Conservation (phyloP, 306 rosid genomes). For the Vigna reflexopilosa region DNA sequence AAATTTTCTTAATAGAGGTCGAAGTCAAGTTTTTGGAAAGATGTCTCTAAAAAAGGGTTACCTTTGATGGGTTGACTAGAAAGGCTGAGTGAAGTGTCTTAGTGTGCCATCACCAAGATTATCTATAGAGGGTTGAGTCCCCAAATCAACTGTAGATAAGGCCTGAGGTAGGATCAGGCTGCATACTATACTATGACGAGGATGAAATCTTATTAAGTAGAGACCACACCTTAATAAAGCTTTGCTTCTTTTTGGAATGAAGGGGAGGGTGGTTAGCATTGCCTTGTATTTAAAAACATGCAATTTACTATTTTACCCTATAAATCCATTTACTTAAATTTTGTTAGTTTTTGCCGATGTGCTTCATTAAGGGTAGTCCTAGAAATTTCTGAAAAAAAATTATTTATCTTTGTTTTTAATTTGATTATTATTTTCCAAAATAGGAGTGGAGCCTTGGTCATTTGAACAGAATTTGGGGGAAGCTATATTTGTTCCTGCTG, state of each 20-base stretch:
- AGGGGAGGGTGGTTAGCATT: background rate
- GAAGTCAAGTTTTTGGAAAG: background rate
- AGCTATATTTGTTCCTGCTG: slow-evolving; percentile 94
- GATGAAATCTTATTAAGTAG: background rate
- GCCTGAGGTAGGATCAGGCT: background rate
- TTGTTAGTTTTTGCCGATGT: slow-evolving; percentile 9
- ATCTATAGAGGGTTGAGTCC: background rate
- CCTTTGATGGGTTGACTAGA: background rate
- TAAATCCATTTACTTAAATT: background rate
- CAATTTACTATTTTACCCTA: background rate
- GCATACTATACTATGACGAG: background rate
- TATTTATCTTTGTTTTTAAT: slow-evolving; percentile 17
- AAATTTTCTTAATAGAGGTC: background rate
- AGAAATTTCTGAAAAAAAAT: background rate
- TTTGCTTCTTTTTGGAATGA: background rate
- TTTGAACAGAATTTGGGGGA: slow-evolving; percentile 90
- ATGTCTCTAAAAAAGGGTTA: background rate
- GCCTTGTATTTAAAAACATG: background rate
- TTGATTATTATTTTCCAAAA: slow-evolving; percentile 43
- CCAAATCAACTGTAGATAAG: background rate
- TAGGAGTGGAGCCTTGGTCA: slow-evolving; percentile 97
- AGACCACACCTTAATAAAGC: background rate
- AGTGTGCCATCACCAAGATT: no score
- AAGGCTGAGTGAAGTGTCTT: background rate
- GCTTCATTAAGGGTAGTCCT: slow-evolving; percentile 22